These are phyloP conservation scores for Diplogelasinospora grovesii DNA, from an alignment of 495 filamentous ascomycete species.

Conservation along the genomic window DNA sequence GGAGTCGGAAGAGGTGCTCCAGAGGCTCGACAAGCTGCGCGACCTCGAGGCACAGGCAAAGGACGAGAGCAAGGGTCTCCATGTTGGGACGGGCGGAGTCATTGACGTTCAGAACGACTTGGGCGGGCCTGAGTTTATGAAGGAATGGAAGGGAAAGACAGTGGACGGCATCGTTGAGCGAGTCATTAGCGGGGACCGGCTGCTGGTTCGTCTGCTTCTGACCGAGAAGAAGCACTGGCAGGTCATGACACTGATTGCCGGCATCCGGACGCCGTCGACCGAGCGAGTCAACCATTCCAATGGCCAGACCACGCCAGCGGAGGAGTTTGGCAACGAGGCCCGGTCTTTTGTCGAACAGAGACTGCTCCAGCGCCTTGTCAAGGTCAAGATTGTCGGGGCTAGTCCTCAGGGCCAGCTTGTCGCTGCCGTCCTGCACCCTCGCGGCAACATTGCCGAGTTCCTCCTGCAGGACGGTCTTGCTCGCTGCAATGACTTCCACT, in stretches of 20 bases:
- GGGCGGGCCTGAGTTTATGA: slow-evolving; percentile 65
- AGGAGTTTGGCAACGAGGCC: slow-evolving; percentile 82
- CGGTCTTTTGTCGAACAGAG: slow-evolving; percentile 77
- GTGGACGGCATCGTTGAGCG: slow-evolving; percentile 75
- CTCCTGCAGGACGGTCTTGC: slow-evolving; percentile 83
- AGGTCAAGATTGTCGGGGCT: slow-evolving; percentile 71
- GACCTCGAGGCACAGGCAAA: slow-evolving; percentile 75
- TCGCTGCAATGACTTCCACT: slow-evolving; percentile 89
- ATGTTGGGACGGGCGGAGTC: slow-evolving; percentile 50
- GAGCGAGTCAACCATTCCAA: slow-evolving; percentile 69
- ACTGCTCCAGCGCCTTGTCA: slow-evolving; percentile 77
- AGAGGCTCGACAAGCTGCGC: slow-evolving; percentile 67
- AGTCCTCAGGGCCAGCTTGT: slow-evolving; percentile 83
- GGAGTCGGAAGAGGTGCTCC: slow-evolving; percentile 64
- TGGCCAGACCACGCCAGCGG: slow-evolving; percentile 72
- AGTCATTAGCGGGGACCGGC: slow-evolving; percentile 81
- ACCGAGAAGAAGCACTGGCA: slow-evolving; percentile 74
- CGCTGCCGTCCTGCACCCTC: slow-evolving; percentile 73
- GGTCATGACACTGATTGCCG: slow-evolving; percentile 76
- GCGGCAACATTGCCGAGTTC: slow-evolving; percentile 85
- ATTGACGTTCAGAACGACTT: slow-evolving; percentile 78
- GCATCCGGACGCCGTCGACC: slow-evolving; percentile 78
- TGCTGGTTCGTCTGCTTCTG: slow-evolving; percentile 75
- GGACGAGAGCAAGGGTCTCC: slow-evolving; percentile 69
- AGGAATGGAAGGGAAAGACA: slow-evolving; percentile 67